phyloP scores from a whole-genome alignment of 768 basidiomycete species.

The Macrolepiota dolichaula region DNA sequence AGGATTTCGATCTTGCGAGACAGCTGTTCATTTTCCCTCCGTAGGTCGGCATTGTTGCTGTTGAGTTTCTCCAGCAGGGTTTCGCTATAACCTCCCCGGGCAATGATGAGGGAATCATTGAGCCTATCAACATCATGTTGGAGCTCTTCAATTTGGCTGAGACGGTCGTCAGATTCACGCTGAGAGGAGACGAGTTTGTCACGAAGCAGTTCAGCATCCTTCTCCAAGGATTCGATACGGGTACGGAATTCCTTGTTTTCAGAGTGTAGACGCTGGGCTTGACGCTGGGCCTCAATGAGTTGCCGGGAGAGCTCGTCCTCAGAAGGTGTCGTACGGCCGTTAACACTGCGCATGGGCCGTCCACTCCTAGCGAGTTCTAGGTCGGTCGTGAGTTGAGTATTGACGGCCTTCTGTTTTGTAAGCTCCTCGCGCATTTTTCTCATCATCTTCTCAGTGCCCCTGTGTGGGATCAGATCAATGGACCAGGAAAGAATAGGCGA shows the following conservation, averaged over 20 bases:
- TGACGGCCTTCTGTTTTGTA: slow-evolving; percentile 83
- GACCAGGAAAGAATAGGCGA: not conserved
- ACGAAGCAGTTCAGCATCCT: slow-evolving; percentile 68
- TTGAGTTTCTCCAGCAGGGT: slow-evolving; percentile 78
- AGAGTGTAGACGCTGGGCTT: slow-evolving; percentile 61
- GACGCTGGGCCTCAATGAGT: slow-evolving; percentile 75
- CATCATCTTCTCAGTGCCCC: slow-evolving; percentile 98
- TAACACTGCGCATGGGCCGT: slow-evolving; percentile 49
- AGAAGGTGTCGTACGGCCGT: slow-evolving; percentile 77
- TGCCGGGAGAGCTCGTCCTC: slow-evolving; percentile 78
- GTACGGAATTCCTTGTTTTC: slow-evolving; percentile 77
- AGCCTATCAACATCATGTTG: slow-evolving; percentile 78
- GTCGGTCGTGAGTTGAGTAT: slow-evolving; percentile 79
- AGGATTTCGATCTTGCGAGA: slow-evolving; percentile 90
- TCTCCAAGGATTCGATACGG: slow-evolving; percentile 71
- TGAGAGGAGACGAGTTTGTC: slow-evolving; percentile 70
- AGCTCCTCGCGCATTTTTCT: slow-evolving; percentile 94
- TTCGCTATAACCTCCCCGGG: slow-evolving; percentile 76
- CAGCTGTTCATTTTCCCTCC: slow-evolving; percentile 84
- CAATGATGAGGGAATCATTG: slow-evolving; percentile 66
- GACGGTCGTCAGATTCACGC: slow-evolving; percentile 76
- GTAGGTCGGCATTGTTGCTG: slow-evolving; percentile 74
- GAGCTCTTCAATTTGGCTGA: slow-evolving; percentile 73
- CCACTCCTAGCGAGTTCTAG: slow-evolving; percentile 68
- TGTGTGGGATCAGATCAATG: slow-evolving; percentile 26